Evolutionary conservation across 352 stramenopile genomes (phyloP).

Genomic region (Discostella stelligera): DNA sequence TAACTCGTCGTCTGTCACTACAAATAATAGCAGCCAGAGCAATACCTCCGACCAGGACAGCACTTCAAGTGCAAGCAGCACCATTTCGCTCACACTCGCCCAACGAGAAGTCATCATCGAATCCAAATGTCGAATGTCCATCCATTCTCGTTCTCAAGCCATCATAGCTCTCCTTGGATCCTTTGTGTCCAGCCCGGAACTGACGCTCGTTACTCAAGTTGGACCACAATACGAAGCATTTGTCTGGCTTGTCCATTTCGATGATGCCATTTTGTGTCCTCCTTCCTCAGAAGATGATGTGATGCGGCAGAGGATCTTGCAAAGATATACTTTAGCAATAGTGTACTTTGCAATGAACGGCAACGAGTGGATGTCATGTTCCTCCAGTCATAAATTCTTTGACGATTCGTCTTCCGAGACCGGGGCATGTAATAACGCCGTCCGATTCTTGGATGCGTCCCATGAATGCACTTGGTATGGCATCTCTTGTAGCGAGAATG

Average conservation of each 20-base stretch:
- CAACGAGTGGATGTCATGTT: conserved; percentile 44
- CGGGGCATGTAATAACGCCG: neutral
- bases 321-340: conserved; percentile 48
- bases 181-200: conserved; percentile 6
- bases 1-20: neutral
- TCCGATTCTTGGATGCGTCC: conserved; percentile 17
- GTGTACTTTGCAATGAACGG: conserved; percentile 56
- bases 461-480: conserved; percentile 38
- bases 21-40: neutral
- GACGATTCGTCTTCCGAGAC: neutral
- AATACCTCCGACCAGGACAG: neutral
- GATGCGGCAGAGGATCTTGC: conserved; percentile 3
- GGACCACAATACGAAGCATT: conserved; percentile 37
- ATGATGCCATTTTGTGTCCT: conserved; percentile 35
- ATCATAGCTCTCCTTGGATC: neutral
- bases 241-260: conserved; percentile 26
- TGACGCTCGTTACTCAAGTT: conserved; percentile 17
- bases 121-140: neutral
- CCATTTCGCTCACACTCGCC: neutral
- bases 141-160: neutral
- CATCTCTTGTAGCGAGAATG: neutral
- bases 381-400: conserved; percentile 7
- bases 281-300: neutral
- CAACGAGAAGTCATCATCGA: neutral
- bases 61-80: neutral